Conservation (phyloP, 1,284 basidiomycete species). For the Cutaneotrichosporon dermatis region DNA sequence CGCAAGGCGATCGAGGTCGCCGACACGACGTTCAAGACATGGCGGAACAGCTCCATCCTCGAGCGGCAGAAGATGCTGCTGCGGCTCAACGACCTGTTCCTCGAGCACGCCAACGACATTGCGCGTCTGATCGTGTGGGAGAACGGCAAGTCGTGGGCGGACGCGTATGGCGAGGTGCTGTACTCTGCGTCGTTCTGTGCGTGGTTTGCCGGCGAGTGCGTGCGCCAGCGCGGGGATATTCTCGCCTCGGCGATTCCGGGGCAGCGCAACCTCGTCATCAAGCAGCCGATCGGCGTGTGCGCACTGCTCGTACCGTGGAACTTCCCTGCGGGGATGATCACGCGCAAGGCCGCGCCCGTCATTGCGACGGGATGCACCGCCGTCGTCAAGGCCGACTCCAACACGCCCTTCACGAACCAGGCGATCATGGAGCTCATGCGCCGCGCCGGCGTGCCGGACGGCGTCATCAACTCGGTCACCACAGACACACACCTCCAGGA, state of each 20-base stretch:
- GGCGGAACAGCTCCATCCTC: slow-evolving; percentile 66
- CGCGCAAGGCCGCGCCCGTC: slow-evolving; percentile 56
- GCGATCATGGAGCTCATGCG: slow-evolving; percentile 66
- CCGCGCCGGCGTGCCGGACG: slow-evolving; percentile 86
- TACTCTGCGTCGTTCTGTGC: slow-evolving; percentile 82
- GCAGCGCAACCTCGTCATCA: slow-evolving; percentile 79
- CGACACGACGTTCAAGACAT: slow-evolving; percentile 67
- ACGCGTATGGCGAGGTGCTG: slow-evolving; percentile 72
- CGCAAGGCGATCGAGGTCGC: slow-evolving; percentile 75
- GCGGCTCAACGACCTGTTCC: slow-evolving; percentile 34
- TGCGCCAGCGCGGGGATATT: slow-evolving; percentile 67
- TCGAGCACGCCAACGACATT: slow-evolving; percentile 38
- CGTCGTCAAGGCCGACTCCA: slow-evolving; percentile 92
- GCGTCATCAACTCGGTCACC: slow-evolving; percentile 91
- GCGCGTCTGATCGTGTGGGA: slow-evolving; percentile 55
- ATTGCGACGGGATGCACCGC: slow-evolving; percentile 92
- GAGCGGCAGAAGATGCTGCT: slow-evolving; percentile 33
- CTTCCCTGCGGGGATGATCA: slow-evolving; percentile 84
- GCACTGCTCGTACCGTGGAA: slow-evolving; percentile 58
- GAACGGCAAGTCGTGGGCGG: slow-evolving; percentile 82
- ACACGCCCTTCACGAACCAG: slow-evolving; percentile 93
- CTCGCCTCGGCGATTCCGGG: slow-evolving; percentile 72
- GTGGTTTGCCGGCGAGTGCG: slow-evolving; percentile 84
- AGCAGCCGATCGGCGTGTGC: slow-evolving; percentile 77
- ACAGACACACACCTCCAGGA: slow-evolving; percentile 41